Evolutionary conservation across 1,139 yeast genomes (phyloP).

Genomic region (Starmera stellimalicola): DNA sequence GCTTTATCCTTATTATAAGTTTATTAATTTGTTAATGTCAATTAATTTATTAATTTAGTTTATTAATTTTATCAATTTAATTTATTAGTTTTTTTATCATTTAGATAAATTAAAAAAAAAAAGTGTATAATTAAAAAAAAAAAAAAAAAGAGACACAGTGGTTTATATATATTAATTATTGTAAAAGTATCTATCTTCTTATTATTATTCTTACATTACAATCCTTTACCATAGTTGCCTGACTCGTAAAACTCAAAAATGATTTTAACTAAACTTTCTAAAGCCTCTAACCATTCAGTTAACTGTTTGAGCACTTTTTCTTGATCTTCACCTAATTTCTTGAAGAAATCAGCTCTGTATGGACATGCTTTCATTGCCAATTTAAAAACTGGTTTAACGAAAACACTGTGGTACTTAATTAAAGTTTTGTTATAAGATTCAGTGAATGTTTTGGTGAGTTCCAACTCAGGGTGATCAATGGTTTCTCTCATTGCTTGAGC

Average conservation of each 20-base stretch:
- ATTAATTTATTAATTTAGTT: neutral
- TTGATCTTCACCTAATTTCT: constrained; percentile 65
- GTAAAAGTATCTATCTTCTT: no score
- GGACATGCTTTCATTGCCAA: constrained; percentile 96
- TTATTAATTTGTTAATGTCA: neutral
- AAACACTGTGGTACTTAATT: constrained; percentile 71
- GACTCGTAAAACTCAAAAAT: constrained; percentile 67
- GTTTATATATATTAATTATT: no score
- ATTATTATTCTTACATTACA: no score
- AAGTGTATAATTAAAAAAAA: neutral
- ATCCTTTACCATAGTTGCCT: constrained; percentile 86
- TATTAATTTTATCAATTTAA: neutral
- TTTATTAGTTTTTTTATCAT: neutral
- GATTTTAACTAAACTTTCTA: constrained; percentile 63
- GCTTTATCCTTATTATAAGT: constrained; percentile 55
- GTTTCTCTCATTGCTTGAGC: constrained; percentile 83
- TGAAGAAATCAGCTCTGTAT: constrained; percentile 78
- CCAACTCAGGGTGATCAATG: constrained; percentile 48
- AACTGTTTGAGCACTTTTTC: constrained; percentile 58
- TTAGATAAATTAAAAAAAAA: neutral
- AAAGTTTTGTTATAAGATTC: constrained; percentile 75
- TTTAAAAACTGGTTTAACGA: constrained; percentile 80
- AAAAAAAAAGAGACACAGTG: neutral
- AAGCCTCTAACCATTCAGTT: constrained; percentile 63
- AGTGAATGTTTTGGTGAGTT: constrained; percentile 70